These are phyloP conservation scores for Aspergillus ustus DNA, from an alignment of 2,329 filamentous ascomycete genomes.

Conservation along the genomic window DNA sequence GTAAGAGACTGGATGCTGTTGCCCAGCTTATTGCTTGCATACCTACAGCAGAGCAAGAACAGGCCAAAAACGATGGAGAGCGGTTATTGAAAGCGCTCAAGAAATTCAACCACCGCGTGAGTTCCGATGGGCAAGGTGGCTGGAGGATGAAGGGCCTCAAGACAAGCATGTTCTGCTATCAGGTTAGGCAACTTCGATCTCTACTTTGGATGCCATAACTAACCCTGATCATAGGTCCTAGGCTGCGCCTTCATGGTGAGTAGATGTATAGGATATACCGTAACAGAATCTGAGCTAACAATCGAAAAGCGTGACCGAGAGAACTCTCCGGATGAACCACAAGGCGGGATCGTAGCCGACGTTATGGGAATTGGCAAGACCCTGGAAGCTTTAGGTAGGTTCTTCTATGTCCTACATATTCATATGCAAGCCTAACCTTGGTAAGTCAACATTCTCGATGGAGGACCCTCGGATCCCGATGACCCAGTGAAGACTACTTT, in stretches of 20 bases:
- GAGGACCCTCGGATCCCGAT: conserved; percentile 23
- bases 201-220: not conserved
- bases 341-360: conserved; percentile 46
- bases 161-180: conserved; percentile 41
- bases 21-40: conserved; percentile 37
- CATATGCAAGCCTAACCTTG: not conserved
- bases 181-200: conserved; percentile 27
- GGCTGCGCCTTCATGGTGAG: conserved; percentile 41
- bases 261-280: not conserved
- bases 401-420: not conserved
- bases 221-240: conserved; percentile 30
- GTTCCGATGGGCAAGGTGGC: conserved; percentile 33
- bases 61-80: conserved; percentile 30
- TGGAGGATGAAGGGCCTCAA: conserved; percentile 41
- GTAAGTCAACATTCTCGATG: conserved; percentile 45
- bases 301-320: conserved; percentile 38
- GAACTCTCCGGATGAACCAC: conserved; percentile 26
- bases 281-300: conserved; percentile 16
- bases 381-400: conserved; percentile 39
- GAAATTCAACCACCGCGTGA: conserved; percentile 34
- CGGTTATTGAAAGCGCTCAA: conserved; percentile 32
- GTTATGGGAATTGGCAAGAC: conserved; percentile 51
- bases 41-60: conserved; percentile 29
- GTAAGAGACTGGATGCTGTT: conserved; percentile 37
- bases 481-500: conserved; percentile 38